Evolutionary conservation across 345 rosid species (phyloP).

Genomic region (Gossypioides kirkii): DNA sequence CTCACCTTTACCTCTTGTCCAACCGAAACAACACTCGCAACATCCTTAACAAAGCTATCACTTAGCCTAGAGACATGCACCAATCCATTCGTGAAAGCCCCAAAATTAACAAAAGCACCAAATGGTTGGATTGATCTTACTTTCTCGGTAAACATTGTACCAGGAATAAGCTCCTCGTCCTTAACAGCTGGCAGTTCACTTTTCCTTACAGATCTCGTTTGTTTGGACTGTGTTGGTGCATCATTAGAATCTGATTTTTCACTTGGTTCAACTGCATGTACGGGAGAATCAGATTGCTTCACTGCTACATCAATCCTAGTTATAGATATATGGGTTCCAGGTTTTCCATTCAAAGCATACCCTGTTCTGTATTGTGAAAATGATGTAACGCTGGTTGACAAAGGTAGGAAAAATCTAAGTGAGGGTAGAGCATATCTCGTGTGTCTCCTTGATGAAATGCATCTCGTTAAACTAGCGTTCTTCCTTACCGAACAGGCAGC

Average conservation of each 20-base stretch:
- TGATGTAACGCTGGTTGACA: slow-evolving; percentile 36
- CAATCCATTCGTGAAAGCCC: slow-evolving; percentile 89
- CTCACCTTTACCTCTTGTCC: slow-evolving; percentile 88
- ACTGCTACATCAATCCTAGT: slow-evolving; percentile 64
- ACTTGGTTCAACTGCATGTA: slow-evolving; percentile 27
- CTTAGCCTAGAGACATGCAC: slow-evolving; percentile 88
- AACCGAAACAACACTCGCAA: slow-evolving; percentile 62
- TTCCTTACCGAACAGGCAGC: slow-evolving; percentile 38
- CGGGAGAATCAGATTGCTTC: slow-evolving; percentile 56
- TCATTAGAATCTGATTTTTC: slow-evolving; percentile 31
- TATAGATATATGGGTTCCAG: slow-evolving; percentile 33
- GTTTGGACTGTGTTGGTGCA: slow-evolving; percentile 39
- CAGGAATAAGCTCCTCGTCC: slow-evolving; percentile 71
- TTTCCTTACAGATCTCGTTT: slow-evolving; percentile 53
- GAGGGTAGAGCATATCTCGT: slow-evolving; percentile 14
- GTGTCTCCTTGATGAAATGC: slow-evolving; percentile 39
- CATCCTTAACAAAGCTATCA: slow-evolving; percentile 78
- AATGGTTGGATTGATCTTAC: slow-evolving; percentile 87
- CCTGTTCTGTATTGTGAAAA: slow-evolving; percentile 45
- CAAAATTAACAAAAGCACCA: slow-evolving; percentile 83
- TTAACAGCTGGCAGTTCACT: slow-evolving; percentile 78
- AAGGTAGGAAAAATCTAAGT: slow-evolving; percentile 41
- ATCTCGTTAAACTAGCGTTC: slow-evolving; percentile 36
- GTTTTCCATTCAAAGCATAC: slow-evolving; percentile 32
- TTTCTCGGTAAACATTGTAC: slow-evolving; percentile 82